phyloP scores from a whole-genome alignment of 1,284 basidiomycete genomes.

The Microbotryum intermedium region DNA sequence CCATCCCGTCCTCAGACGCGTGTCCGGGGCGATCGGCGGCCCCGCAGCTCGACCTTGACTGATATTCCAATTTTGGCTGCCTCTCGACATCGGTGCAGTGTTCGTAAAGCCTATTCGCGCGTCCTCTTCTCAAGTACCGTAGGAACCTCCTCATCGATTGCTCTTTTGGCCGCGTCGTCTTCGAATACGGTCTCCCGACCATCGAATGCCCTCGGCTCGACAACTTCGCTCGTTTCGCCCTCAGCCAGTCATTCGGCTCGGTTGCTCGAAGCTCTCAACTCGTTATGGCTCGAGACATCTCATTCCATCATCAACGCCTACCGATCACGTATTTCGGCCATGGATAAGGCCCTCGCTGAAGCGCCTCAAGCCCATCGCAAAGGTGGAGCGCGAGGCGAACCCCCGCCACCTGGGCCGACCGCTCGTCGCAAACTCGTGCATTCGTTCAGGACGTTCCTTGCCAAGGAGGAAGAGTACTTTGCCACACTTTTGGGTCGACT shows the following conservation, averaged over 20 bases:
- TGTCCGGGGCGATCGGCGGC: neutral
- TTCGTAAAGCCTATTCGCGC: constrained; percentile 64
- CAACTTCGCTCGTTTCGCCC: neutral
- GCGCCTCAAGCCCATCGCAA: constrained; percentile 11
- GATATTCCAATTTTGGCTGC: constrained; percentile 15
- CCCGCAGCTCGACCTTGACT: neutral
- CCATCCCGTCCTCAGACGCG: constrained; percentile 1
- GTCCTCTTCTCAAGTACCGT: constrained; percentile 52
- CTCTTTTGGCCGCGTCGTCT: neutral
- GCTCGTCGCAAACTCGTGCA: constrained; percentile 60
- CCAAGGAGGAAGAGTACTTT: constrained; percentile 82
- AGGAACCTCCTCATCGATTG: too few relatives aligned
- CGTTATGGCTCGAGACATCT: constrained; percentile 86
- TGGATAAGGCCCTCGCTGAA: constrained; percentile 48
- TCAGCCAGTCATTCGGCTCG: neutral
- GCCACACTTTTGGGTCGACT: constrained; percentile 62
- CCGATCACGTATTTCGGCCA: constrained; percentile 60
- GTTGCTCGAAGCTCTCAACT: constrained; percentile 53
- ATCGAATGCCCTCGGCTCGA: neutral
- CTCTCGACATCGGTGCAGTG: constrained; percentile 43
- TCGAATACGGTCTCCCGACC: neutral
- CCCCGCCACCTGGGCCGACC: constrained; percentile 48
- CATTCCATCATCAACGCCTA: constrained; percentile 76
- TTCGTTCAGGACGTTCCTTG: constrained; percentile 74
- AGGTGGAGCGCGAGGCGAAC: constrained; percentile 15